A percentile compares a stretch with the other conserved stretches of the same genome.
Evolutionary conservation across 768 basidiomycete genomes (phyloP).

Genomic region (Suillus lakei): DNA sequence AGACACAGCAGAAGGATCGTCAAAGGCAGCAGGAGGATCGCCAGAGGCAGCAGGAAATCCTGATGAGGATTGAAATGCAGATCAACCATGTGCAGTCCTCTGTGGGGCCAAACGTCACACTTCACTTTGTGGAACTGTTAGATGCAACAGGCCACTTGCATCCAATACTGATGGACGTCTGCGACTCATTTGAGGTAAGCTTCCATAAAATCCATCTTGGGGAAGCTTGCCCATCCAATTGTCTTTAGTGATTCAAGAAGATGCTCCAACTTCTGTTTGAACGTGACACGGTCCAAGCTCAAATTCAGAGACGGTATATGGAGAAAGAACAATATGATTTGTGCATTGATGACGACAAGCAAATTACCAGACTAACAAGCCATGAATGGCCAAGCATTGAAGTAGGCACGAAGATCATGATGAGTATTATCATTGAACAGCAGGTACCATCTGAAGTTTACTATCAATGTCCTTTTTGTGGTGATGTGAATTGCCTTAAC

Average conservation of each 20-base stretch:
- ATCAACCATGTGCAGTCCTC: not conserved
- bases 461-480: slow-evolving; percentile 25
- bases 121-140: not conserved
- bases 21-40: slow-evolving; percentile 7
- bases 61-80: not conserved
- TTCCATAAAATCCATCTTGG: not conserved
- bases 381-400: slow-evolving; percentile 14
- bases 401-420: slow-evolving; percentile 29
- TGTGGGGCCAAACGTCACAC: not conserved
- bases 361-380: not conserved
- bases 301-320: slow-evolving; percentile 20
- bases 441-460: slow-evolving; percentile 1
- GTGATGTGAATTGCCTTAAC: not conserved
- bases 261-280: slow-evolving; percentile 15
- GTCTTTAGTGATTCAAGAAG: slow-evolving; percentile 13
- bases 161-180: slow-evolving; percentile 30
- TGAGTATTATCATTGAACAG: slow-evolving; percentile 14
- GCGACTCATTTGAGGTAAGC: slow-evolving; percentile 30
- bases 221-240: not conserved
- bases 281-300: slow-evolving; percentile 22
- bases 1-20: slow-evolving; percentile 14
- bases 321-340: slow-evolving; percentile 29
- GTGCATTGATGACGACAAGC: slow-evolving; percentile 1
- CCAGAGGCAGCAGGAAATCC: not conserved
- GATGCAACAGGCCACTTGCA: slow-evolving; percentile 14